A percentile compares a stretch with the other conserved stretches of the same genome.
phyloP scores from a whole-genome alignment of 1,139 yeast genomes.

The Yamadazyma triangularis region DNA sequence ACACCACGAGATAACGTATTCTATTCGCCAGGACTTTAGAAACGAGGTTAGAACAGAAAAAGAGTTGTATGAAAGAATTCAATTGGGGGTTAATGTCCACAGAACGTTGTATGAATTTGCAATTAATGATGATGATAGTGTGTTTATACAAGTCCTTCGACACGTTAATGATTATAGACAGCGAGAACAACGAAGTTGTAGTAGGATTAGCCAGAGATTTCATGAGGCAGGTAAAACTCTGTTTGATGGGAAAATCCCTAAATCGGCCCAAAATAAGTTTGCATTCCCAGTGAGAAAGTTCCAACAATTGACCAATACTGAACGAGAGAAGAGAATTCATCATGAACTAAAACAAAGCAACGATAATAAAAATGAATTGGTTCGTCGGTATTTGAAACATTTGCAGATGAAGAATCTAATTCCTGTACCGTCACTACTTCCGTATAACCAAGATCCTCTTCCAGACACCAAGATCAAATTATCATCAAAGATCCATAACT shows the following conservation, averaged over 20 bases:
- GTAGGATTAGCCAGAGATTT: neutral
- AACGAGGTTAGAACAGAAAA: no score
- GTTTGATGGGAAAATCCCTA: constrained; percentile 10
- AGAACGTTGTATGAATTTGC: no score
- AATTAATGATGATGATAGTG: no score
- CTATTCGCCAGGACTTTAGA: constrained; percentile 15
- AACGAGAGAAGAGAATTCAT: constrained; percentile 9
- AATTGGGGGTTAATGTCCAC: no score
- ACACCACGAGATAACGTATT: constrained; percentile 13
- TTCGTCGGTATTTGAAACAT: constrained; percentile 25
- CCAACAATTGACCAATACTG: constrained; percentile 5
- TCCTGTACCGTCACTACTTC: constrained; percentile 33
- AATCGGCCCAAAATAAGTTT: constrained; percentile 4
- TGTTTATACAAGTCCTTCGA: no score
- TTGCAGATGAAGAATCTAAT: constrained; percentile 22
- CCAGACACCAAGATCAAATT: constrained; percentile 6
- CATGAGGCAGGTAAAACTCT: neutral
- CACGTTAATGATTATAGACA: no score
- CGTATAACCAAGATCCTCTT: constrained; percentile 18
- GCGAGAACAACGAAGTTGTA: no score
- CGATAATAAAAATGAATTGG: constrained; percentile 6
- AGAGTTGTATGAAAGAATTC: no score
- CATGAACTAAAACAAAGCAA: constrained; percentile 8
- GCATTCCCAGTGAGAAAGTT: constrained; percentile 9
- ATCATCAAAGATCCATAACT: constrained; percentile 7